A percentile compares a stretch with the other conserved stretches of the same genome.
These are phyloP conservation scores for Helichrysum umbraculigerum DNA, from an alignment of 129 eudicot genomes.

Conservation along the genomic window DNA sequence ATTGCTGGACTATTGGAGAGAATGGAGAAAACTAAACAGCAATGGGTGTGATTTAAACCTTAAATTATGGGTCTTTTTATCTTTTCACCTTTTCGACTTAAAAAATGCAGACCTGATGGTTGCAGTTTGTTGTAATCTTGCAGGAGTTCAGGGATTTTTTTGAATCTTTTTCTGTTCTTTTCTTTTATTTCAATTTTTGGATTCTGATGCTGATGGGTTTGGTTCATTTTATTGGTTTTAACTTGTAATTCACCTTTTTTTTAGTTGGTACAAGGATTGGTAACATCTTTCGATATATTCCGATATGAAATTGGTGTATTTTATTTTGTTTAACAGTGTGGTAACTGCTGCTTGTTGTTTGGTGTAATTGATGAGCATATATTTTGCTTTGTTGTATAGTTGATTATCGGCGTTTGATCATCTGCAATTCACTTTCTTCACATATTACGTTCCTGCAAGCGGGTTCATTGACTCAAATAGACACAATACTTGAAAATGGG, in stretches of 20 bases:
- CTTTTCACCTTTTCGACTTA: background rate
- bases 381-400: background rate
- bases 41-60: conserved; percentile 42
- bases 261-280: conserved; percentile 6
- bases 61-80: background rate
- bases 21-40: conserved; percentile 86
- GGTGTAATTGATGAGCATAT: background rate
- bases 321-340: background rate
- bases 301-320: conserved; percentile 10
- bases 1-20: conserved; percentile 78
- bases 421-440: too few species aligned
- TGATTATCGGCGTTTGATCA: background rate
- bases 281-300: conserved; percentile 18
- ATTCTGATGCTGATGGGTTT: background rate
- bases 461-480: too few species aligned
- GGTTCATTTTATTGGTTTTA: conserved; percentile 2
- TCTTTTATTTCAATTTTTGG: background rate
- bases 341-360: conserved; percentile 6
- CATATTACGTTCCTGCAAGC: too few species aligned
- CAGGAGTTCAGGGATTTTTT: conserved; percentile 1
- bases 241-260: conserved; percentile 10
- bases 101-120: conserved; percentile 11
- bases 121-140: conserved; percentile 17
- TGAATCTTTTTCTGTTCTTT: background rate
- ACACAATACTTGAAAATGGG: too few species aligned